Evolutionary conservation across 306 rosid genomes (phyloP), one percentile per base, ranked within the genome.

Genomic region (Lotus japonicus): DNA sequence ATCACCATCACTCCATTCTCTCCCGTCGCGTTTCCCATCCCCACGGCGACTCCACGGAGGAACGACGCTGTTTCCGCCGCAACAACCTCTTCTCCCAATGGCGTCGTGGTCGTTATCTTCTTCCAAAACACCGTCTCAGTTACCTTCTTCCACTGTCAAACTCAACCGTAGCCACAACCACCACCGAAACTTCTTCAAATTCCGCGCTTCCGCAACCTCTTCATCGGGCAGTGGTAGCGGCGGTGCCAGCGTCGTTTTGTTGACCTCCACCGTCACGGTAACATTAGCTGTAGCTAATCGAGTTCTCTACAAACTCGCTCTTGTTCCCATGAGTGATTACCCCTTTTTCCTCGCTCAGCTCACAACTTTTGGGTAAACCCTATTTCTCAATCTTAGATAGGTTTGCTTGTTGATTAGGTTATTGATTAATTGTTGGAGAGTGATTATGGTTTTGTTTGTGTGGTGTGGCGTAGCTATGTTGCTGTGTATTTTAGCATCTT

Each of bases 331-430:
- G 92, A 85, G 64, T 75, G 33, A 85, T 12, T 88, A 79, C 68
- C 98, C 98, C 28, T 92, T 92, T 78, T 92, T 92, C 70, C 80
- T 92, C n/a, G 96, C 96, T 33, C 96, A 92, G 64, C 57, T 92
- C 72, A 77, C 85, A 5, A 92, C 98, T 50, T 87, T 92, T 43
- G 95, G 95, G 96, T 86, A 66, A 63, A 28, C 48, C 53, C 39
- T 11, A 39, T 60, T 38, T 38, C 36, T 28, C 4, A 28, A 28
- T 28, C 33, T 43, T 19, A 7, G 0, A 16, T 12, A 50, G 50
- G 14, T 77, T 13, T 35, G 31, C 1, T 41, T 51, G 12, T 11
- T 18, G 21, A 7, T 31, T 26, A 16, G 9, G 0, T 51, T 44
- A 17, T 58, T 8, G 2, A 2, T 65, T 68, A 16, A 3, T 36